Evolutionary conservation across 352 stramenopile species (phyloP).

Genomic region (Phytophthora crassamura): DNA sequence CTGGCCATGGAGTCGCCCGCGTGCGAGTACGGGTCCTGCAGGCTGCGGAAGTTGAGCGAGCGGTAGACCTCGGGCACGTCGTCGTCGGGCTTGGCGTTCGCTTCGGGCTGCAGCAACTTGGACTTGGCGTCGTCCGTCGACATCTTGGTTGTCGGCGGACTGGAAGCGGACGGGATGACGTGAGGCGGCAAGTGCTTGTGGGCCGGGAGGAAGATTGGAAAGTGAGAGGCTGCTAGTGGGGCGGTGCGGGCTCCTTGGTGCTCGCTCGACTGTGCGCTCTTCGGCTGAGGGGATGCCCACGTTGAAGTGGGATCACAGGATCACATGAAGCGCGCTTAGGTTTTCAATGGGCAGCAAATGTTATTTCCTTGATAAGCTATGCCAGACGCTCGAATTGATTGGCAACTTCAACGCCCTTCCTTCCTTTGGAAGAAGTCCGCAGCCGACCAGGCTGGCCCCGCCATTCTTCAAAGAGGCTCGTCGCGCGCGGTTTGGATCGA

Average conservation of each 20-base stretch:
- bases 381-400: too few species aligned
- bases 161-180: neutral
- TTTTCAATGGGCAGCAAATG: too few species aligned
- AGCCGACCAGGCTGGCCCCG: neutral
- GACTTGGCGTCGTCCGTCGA: slow-evolving; percentile 11
- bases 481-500: slow-evolving; percentile 8
- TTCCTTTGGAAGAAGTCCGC: neutral
- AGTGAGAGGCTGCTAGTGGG: slow-evolving; percentile 19
- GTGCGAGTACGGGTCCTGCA: too few species aligned
- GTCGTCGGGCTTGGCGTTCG: slow-evolving; percentile 12
- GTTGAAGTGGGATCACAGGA: too few species aligned
- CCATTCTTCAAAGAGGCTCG: slow-evolving; percentile 18
- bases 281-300: too few species aligned
- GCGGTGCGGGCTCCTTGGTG: too few species aligned
- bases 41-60: too few species aligned
- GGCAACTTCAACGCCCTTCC: too few species aligned
- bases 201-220: slow-evolving; percentile 53
- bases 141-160: neutral
- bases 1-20: too few species aligned
- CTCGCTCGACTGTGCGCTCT: too few species aligned
- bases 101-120: slow-evolving; percentile 31
- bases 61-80: slow-evolving; percentile 72
- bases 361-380: too few species aligned
- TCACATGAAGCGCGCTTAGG: too few species aligned
- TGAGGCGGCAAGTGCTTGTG: slow-evolving; percentile 32